phyloP scores from a whole-genome alignment of 352 stramenopile species.

The Phytophthora pini region DNA sequence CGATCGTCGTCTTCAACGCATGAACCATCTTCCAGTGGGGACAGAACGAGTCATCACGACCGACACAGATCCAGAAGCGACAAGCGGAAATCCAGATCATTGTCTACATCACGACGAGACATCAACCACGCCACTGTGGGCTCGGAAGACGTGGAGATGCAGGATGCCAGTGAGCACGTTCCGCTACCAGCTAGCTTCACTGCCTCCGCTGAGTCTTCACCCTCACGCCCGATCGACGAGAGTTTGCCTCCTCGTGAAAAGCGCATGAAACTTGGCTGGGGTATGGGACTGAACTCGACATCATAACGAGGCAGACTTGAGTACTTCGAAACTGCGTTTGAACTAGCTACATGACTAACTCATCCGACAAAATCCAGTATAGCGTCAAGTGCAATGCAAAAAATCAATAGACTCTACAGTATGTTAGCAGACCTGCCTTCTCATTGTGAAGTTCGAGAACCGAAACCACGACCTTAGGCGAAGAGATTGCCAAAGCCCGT shows the following conservation, averaged over 20 bases:
- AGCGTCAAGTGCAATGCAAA: conserved; percentile 23
- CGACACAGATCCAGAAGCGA: conserved; percentile 33
- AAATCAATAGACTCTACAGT: conserved; percentile 38
- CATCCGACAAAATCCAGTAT: conserved; percentile 4
- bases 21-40: conserved; percentile 17
- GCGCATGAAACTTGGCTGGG: conserved; percentile 78
- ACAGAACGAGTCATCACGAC: conserved; percentile 32
- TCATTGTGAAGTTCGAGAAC: not conserved
- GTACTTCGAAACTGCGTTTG: conserved; percentile 6
- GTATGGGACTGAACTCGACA: conserved; percentile 67
- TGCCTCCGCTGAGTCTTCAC: conserved; percentile 31
- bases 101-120: conserved; percentile 30
- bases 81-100: conserved; percentile 37
- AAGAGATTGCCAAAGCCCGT: conserved; percentile 63
- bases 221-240: conserved; percentile 6
- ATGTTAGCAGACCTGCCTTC: conserved; percentile 24
- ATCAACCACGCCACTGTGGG: conserved; percentile 6
- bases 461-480: conserved; percentile 23
- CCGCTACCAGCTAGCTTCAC: conserved; percentile 58
- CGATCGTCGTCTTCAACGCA: conserved; percentile 28
- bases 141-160: conserved; percentile 39
- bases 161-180: conserved; percentile 48
- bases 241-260: conserved; percentile 46
- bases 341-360: conserved; percentile 3
- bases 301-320: conserved; percentile 24